Conservation (phyloP, 2,329 filamentous ascomycete species). For the Botrytis paeoniae region DNA sequence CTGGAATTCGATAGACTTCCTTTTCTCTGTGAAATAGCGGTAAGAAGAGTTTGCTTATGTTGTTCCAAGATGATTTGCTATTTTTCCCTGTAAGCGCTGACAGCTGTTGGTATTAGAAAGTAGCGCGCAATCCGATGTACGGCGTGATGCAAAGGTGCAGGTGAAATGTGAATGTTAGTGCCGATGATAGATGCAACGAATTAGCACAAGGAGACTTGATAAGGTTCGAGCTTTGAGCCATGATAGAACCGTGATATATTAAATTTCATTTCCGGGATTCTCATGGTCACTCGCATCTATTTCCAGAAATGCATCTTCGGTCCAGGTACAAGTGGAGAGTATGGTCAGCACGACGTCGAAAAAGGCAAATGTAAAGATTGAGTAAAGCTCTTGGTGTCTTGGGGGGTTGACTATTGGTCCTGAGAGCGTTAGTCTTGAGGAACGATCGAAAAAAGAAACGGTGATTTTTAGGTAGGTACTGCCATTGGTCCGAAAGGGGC, state of each 20-base stretch:
- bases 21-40: background rate
- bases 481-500: background rate
- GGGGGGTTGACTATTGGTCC: background rate
- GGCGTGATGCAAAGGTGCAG: conserved; percentile 6
- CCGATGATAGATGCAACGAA: background rate
- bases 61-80: background rate
- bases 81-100: background rate
- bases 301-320: background rate
- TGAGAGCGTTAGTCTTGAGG: background rate
- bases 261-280: background rate
- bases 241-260: background rate
- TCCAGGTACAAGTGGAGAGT: background rate
- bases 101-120: background rate
- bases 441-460: background rate
- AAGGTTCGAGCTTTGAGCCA: background rate
- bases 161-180: background rate
- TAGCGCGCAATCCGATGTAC: background rate
- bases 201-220: too few species aligned
- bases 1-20: background rate
- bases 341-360: background rate
- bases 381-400: background rate
- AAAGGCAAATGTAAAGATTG: background rate
- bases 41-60: background rate
- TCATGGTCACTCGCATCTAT: background rate
- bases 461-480: background rate